Evolutionary conservation across 2,329 filamentous ascomycete species (phyloP), one percentile per base, ranked within the genome.

Genomic region (Hypomyces perniciosus): DNA sequence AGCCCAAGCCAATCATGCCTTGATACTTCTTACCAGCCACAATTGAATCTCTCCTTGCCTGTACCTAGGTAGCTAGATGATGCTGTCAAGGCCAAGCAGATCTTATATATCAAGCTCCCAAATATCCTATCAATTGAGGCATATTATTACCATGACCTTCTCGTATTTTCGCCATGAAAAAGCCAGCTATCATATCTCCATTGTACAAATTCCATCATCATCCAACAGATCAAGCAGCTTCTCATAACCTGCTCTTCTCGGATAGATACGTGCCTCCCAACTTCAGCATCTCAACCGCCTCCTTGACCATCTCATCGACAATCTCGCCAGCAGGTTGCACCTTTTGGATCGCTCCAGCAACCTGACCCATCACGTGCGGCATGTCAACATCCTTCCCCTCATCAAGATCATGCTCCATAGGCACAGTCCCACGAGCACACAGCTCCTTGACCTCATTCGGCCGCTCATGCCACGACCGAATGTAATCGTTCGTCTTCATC

Each of bases 321-420:
- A 97, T 96, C 57, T 85, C 79, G 43, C 74, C 79, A 0, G 92
- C 92, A 0, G 91, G 90, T 73, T 93, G 83, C 53, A 96, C 81
- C 58, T 85, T 82, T 33, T 73, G 68, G 51, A 96, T 88, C 1
- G 84, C 78, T 2, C 87, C 91, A 1, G 90, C 88, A 7, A 96
- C 91, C 72, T 96, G 90, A 1, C 92, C 92, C 92, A 96, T 96
- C 62, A 96, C 66, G 68, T 92, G 90, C 9, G 92, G 92, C 50
- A 87, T 74, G 63, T 96, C 92, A 9, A 95, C 74, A 38, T 96
- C 90, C 50, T 84, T 85, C 1, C 86, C 87, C 49, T 90, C 78
- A 45, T 95, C 88, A 62, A 96, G 74, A 64, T 97, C 92, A 63
- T 88, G 77, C 70, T 86, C 81, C 56, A 96, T 74, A 1, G 92